Base-by-base conservation (phyloP, 2,329 filamentous ascomycete genomes). In the Fusarium kyushuense region DNA sequence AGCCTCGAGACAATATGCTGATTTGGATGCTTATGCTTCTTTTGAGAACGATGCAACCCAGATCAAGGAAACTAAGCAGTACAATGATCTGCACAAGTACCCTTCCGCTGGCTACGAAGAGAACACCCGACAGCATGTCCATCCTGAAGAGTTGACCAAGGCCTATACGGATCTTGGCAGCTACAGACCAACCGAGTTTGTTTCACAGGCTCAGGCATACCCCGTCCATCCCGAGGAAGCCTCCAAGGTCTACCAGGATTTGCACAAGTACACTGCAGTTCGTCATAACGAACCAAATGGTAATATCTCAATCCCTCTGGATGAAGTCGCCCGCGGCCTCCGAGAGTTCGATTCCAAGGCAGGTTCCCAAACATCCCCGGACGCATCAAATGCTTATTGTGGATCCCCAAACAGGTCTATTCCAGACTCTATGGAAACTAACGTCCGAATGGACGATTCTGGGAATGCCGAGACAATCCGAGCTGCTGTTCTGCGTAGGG, bases 101-200 rank as follows among this genome's bases (percentile, higher is more conserved):
- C 73, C 76, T 5, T 53, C 63, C 13, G 67, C 69, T n/a, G 76
- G 76, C 10, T 77, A 70, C 32, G 74, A 77, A 51, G 76, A 78
- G 57, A 65, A 67, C 5, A 36, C 58, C 5, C 59, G 67, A 4
- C 60, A 70, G 21, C 74, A 77, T 21, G 57, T 76, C n/a, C 77
- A 79, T n/a, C 75, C 79, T 12, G 80, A 81, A 62, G 78, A 80
- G 60, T 63, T 75, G 43, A 77, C 77, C 27, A 82, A 81, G 56
- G 65, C 74, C 8, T 81, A 83, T 42, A 72, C 76, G 11, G 83
- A 85, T 54, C 75, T 84, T 49, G 74, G 76, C 53, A 75, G 79
- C 56, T 84, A 85, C 64, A 70, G 71, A n/a, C 71, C 73, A 3
- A 65, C 68, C 21, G 62, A 63, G 6, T 78, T 79, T 51, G 76